These are phyloP conservation scores for Diplocarpon mali DNA, from an alignment of 2,329 filamentous ascomycete genomes.

Conservation along the genomic window DNA sequence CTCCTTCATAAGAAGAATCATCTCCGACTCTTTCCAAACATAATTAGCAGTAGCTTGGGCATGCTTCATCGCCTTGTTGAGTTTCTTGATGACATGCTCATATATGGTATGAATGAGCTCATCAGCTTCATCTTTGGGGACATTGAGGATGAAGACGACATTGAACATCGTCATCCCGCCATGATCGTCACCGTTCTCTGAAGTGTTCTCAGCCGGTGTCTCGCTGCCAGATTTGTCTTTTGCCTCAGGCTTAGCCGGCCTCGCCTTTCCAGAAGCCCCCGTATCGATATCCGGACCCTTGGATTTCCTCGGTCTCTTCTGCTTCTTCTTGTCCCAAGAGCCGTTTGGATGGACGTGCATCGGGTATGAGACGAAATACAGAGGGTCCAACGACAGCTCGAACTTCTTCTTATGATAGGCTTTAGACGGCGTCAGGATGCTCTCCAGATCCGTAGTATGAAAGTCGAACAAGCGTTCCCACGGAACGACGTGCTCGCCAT, in stretches of 20 bases:
- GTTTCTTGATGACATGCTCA: conserved; percentile 79
- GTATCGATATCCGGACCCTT: conserved; percentile 22
- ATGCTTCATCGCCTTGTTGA: conserved; percentile 85
- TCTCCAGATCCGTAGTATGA: conserved; percentile 66
- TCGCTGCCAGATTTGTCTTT: conserved; percentile 21
- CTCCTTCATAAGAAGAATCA: conserved; percentile 70
- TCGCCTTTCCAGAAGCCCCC: conserved; percentile 5
- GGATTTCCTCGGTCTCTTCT: conserved; percentile 27
- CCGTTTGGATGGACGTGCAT: conserved; percentile 73
- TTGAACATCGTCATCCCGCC: conserved; percentile 87
- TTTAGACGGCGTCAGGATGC: conserved; percentile 63
- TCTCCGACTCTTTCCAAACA: conserved; percentile 82
- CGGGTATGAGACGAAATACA: conserved; percentile 73
- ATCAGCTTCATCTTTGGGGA: conserved; percentile 67
- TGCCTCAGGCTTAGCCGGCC: conserved; percentile 10
- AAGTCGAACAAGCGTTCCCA: conserved; percentile 69
- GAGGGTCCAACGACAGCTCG: conserved; percentile 68
- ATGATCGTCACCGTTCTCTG: conserved; percentile 22
- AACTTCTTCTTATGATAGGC: conserved; percentile 74
- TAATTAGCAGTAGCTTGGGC: conserved; percentile 85
- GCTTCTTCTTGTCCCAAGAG: conserved; percentile 55
- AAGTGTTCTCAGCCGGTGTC: conserved; percentile 11
- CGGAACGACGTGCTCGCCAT: conserved; percentile 46
- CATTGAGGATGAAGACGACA: conserved; percentile 82
- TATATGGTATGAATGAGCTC: conserved; percentile 69